Conservation (phyloP, 768 basidiomycete species). For the Serendipita sp. region DNA sequence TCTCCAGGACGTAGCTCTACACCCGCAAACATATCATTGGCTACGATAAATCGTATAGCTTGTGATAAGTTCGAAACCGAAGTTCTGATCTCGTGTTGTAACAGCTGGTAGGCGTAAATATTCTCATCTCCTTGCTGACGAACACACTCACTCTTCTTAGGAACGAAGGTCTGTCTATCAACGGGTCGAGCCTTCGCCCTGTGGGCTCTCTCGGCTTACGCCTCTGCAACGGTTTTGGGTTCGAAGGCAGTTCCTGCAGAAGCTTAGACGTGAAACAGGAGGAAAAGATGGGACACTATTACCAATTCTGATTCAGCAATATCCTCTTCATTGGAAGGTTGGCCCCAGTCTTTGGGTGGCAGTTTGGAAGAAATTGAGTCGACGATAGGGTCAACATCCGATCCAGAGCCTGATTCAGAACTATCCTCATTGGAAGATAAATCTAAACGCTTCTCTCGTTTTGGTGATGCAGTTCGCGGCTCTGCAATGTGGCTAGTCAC, state of each 20-base stretch:
- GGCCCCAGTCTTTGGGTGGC: neutral
- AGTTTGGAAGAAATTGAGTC: slow-evolving; percentile 19
- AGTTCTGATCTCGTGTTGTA: slow-evolving; percentile 71
- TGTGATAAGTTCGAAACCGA: slow-evolving; percentile 88
- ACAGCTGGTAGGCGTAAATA: slow-evolving; percentile 32
- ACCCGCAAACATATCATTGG: slow-evolving; percentile 69
- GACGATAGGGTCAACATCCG: slow-evolving; percentile 18
- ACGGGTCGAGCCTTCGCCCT: slow-evolving; percentile 43
- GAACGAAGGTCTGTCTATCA: slow-evolving; percentile 50
- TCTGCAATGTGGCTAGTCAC: too few relatives aligned
- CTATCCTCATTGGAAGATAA: slow-evolving; percentile 15
- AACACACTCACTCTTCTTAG: slow-evolving; percentile 53
- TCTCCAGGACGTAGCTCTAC: slow-evolving; percentile 75
- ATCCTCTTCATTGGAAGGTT: neutral
- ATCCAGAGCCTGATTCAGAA: slow-evolving; percentile 15
- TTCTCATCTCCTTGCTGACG: neutral
- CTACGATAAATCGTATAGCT: slow-evolving; percentile 77
- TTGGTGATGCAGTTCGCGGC: too few relatives aligned
- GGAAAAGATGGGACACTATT: too few relatives aligned
- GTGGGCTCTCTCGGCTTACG: slow-evolving; percentile 28
- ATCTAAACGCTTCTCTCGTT: neutral
- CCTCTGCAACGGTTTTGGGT: slow-evolving; percentile 15
- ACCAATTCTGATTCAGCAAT: too few relatives aligned
- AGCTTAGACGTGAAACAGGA: neutral
- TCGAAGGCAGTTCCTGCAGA: slow-evolving; percentile 12